A percentile compares a stretch with the other conserved stretches of the same genome.
Evolutionary conservation across 1,284 basidiomycete genomes (phyloP).

Genomic region (Trichosporon inkin): DNA sequence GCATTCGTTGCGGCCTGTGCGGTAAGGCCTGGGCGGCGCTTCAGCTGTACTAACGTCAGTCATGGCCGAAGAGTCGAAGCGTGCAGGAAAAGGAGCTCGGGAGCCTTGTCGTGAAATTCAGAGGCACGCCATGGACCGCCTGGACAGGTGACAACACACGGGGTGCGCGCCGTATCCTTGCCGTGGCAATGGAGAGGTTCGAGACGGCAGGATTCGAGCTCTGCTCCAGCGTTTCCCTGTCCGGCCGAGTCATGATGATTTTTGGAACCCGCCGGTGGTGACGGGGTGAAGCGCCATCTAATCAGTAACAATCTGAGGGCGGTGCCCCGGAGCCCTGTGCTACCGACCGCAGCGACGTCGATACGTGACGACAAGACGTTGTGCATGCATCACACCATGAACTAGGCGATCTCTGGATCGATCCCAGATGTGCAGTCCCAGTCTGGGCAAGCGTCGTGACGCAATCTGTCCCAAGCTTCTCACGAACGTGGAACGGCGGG

Average conservation of each 20-base stretch:
- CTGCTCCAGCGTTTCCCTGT: neutral
- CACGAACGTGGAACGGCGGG: too few relatives aligned
- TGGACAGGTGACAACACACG: constrained; percentile 2
- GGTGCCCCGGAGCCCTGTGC: neutral
- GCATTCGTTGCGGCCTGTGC: neutral
- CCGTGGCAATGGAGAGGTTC: neutral
- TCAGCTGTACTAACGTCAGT: neutral
- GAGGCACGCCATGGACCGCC: neutral
- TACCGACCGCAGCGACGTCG: too few relatives aligned
- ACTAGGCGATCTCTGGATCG: too few relatives aligned
- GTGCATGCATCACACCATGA: too few relatives aligned
- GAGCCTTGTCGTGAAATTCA: neutral
- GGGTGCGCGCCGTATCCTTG: neutral
- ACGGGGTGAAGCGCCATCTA: neutral
- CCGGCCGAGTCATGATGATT: neutral
- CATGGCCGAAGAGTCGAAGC: neutral
- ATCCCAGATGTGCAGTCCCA: too few relatives aligned
- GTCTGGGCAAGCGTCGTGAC: too few relatives aligned
- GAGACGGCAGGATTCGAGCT: neutral
- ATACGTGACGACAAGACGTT: too few relatives aligned
- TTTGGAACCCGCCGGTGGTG: neutral
- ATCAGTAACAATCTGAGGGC: too few relatives aligned
- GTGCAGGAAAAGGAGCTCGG: constrained; percentile 2
- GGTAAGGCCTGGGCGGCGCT: neutral
- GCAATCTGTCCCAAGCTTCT: too few relatives aligned